These are phyloP conservation scores for Solanum sitiens DNA, from an alignment of 257 asterid species.

Conservation along the genomic window DNA sequence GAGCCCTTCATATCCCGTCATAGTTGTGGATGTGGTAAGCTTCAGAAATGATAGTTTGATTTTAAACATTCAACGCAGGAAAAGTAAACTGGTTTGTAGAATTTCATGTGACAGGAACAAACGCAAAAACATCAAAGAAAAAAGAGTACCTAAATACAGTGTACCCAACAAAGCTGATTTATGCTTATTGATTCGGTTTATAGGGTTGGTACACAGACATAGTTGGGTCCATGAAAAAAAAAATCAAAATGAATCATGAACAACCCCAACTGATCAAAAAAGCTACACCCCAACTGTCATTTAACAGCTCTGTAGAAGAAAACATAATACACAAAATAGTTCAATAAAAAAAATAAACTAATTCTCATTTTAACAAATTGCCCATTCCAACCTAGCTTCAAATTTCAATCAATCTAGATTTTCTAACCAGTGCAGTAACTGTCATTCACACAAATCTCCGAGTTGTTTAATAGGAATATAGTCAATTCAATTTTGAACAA, in stretches of 20 bases:
- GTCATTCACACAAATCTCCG: neutral
- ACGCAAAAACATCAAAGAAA: neutral
- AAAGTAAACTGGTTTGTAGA: neutral
- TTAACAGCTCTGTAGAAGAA: neutral
- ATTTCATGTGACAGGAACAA: neutral
- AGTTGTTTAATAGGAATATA: neutral
- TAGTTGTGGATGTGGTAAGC: neutral
- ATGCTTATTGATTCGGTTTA: neutral
- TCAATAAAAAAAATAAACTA: neutral
- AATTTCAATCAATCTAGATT: neutral
- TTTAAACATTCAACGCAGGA: neutral
- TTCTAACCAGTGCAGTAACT: neutral
- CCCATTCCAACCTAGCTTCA: neutral
- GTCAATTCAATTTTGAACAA: neutral
- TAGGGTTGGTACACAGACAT: neutral
- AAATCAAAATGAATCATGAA: neutral
- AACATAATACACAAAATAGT: neutral
- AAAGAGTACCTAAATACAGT: neutral
- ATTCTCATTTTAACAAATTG: neutral
- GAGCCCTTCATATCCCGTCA: neutral
- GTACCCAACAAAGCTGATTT: neutral
- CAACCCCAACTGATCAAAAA: neutral
- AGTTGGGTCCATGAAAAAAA: neutral
- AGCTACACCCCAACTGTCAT: neutral
- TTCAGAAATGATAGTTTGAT: neutral